A percentile compares a stretch with the other conserved stretches of the same genome.
Evolutionary conservation across 2,329 filamentous ascomycete genomes (phyloP).

Genomic region (Hirsutella thompsonii): DNA sequence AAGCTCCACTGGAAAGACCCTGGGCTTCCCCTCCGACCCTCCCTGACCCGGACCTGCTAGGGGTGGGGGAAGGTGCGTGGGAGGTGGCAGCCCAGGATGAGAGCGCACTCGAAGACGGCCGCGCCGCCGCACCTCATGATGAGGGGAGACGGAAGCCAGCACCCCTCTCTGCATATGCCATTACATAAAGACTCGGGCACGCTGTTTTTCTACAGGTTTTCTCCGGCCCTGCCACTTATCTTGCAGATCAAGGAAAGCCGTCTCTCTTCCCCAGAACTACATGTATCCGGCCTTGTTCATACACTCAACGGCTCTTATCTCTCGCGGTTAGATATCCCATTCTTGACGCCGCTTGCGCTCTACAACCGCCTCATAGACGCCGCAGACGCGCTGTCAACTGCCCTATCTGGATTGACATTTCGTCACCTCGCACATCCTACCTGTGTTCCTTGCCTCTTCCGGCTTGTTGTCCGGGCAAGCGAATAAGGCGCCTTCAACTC

Average conservation of each 20-base stretch:
- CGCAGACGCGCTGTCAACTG: conserved; percentile 11
- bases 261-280: conserved; percentile 1
- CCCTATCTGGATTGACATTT: conserved; percentile 7
- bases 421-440: conserved; percentile 14
- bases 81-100: too few relatives aligned
- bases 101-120: neutral
- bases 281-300: neutral
- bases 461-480: neutral
- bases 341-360: neutral
- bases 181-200: conserved; percentile 24
- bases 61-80: neutral
- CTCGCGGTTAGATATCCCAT: conserved; percentile 3
- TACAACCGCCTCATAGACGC: conserved; percentile 8
- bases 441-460: conserved; percentile 20
- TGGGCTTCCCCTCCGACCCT: neutral
- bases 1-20: neutral
- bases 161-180: conserved; percentile 20
- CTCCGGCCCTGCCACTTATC: conserved; percentile 14
- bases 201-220: conserved; percentile 12
- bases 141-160: neutral
- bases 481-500: too few relatives aligned
- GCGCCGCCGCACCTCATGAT: conserved; percentile 1
- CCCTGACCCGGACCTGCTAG: neutral
- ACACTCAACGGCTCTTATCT: conserved; percentile 12
- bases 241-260: conserved; percentile 3